Evolutionary conservation across 1,284 basidiomycete genomes (phyloP).

Genomic region (Ceratobasidium sp.): DNA sequence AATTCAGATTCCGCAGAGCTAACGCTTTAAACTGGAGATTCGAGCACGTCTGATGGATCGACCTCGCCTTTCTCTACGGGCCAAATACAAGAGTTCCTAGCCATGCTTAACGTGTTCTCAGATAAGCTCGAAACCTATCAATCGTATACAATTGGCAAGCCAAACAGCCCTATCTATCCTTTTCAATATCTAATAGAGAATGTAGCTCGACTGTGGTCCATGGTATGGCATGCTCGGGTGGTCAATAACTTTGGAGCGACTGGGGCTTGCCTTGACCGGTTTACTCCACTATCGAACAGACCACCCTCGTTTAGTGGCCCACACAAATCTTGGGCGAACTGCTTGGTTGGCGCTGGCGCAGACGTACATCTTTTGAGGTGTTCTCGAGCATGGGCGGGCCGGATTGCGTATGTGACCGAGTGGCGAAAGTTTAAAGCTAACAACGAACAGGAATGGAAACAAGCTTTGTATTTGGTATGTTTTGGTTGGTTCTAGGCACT

Average conservation of each 20-base stretch:
- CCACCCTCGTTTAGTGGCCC: not conserved
- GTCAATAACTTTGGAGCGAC: conserved; percentile 13
- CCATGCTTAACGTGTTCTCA: not conserved
- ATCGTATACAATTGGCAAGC: conserved; percentile 10
- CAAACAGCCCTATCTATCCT: not conserved
- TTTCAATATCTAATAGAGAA: not conserved
- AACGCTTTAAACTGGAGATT: not conserved
- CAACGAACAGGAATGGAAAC: conserved; percentile 34
- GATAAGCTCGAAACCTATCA: not conserved
- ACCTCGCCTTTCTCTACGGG: conserved; percentile 13
- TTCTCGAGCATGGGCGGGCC: conserved; percentile 15
- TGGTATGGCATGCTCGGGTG: conserved; percentile 37
- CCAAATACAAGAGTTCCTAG: conserved; percentile 19
- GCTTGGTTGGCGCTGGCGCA: not conserved
- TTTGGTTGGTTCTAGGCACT: not conserved
- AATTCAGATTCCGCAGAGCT: too few species aligned
- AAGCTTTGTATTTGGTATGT: conserved; percentile 12
- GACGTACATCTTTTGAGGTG: not conserved
- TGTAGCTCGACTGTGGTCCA: conserved; percentile 25
- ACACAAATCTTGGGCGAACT: not conserved
- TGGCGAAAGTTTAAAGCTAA: conserved; percentile 29
- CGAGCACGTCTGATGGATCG: conserved; percentile 14
- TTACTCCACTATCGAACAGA: not conserved
- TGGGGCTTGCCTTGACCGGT: conserved; percentile 21
- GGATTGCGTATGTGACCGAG: conserved; percentile 32